Evolutionary conservation across 2,329 filamentous ascomycete species (phyloP).

Genomic region (Chrysoporthe cubensis): DNA sequence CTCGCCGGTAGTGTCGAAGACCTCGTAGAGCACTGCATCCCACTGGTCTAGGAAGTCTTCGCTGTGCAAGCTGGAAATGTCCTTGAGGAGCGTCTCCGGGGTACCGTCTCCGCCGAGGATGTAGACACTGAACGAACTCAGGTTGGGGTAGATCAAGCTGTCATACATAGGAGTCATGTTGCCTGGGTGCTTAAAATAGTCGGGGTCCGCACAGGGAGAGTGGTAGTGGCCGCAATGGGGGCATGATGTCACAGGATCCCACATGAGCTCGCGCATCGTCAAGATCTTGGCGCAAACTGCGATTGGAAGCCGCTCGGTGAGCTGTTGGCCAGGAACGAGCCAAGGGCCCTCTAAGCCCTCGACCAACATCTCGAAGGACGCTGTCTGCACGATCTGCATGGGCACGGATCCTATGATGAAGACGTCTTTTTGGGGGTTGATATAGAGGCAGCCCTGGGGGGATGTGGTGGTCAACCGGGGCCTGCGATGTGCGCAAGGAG

Average conservation of each 20-base stretch:
- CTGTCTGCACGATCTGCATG: background rate
- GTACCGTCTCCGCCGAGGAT: background rate
- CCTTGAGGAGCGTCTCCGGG: background rate
- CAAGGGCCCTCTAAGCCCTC: background rate
- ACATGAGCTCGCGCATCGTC: slow-evolving; percentile 15
- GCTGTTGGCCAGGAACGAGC: background rate
- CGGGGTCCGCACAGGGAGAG: background rate
- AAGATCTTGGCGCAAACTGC: slow-evolving; percentile 2
- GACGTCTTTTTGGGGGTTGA: slow-evolving; percentile 9
- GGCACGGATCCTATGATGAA: slow-evolving; percentile 17
- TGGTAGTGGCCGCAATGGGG: slow-evolving; percentile 7
- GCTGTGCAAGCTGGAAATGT: background rate
- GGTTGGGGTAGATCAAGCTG: background rate
- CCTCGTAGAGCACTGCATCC: background rate
- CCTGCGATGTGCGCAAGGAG: background rate
- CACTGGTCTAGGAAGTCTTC: background rate
- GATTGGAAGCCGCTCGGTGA: slow-evolving; percentile 12
- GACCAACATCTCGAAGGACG: background rate
- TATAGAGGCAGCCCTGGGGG: slow-evolving; percentile 15
- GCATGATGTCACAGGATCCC: slow-evolving; percentile 12
- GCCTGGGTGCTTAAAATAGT: slow-evolving; percentile 2
- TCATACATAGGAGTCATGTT: background rate
- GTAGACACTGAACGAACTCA: slow-evolving; percentile 3
- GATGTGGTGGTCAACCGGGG: background rate
- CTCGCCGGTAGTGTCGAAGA: background rate